Base-by-base conservation (phyloP, 257 asterid species). In the Penstemon davidsonii region DNA sequence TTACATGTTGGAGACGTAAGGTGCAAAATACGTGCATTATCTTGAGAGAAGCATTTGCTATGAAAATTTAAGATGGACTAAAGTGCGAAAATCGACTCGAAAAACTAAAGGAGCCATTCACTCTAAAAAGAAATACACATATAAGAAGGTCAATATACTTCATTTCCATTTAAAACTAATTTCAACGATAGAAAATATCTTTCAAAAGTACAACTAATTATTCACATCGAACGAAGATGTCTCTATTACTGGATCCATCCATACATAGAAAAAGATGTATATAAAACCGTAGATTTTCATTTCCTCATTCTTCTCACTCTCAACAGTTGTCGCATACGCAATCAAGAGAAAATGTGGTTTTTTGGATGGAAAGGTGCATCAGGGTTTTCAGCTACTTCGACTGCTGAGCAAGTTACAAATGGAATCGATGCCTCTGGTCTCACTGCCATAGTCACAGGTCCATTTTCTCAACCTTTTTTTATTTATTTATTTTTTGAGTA, bases 371-470 rank as follows among this genome's bases (percentile, higher is more conserved):
- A 60, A 67, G 82, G 88, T 49, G 71, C 73, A 18, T 78, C 82
- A 8, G 88, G 85, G 36, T 83, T 80, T 71, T 80, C 85, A 47
- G 64, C 73, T n/a, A 44, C 69, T 7, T 72, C 87, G 0, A 80
- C 78, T 7, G 80, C 85, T 38, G 78, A 83, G 67, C 64, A 77
- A 66, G 85, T 80, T 72, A 70, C 81, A 7, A 33, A 49, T 7
- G 83, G 87, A 55, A 72, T 79, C 54, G 79, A 74, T 75, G 83
- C 76, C 11, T 43, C 81, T 72, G 75, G 60, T 13, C 78, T 80
- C 40, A 80, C 85, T 67, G 83, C 83, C 54, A 73, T 83, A 42
- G 81, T 80, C 71, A 75, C 85, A 51, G 88, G 80, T 80, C 25
- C 10, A 1, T 71, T 15, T 19, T 15, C 18, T 15, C 18, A 15